Conservation (phyloP, 140 eudicot genomes). For the Cichorium intybus region DNA sequence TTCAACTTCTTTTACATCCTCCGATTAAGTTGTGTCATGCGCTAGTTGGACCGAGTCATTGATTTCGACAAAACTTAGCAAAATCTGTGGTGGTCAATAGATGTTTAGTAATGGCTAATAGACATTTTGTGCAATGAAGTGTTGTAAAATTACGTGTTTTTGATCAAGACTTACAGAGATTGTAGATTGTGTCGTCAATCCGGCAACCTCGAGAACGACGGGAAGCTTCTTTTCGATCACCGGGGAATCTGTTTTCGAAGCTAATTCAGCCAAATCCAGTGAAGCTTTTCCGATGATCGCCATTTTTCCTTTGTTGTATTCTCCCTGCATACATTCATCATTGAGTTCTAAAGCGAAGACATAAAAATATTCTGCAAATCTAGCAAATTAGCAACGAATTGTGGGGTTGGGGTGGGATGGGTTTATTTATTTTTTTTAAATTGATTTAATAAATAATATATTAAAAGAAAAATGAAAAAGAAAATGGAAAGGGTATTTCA, state of each 20-base stretch:
- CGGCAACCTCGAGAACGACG: constrained; percentile 38
- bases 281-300: constrained; percentile 46
- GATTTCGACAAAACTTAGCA: constrained; percentile 41
- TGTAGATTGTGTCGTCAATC: constrained; percentile 43
- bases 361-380: not conserved
- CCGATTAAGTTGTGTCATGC: constrained; percentile 10
- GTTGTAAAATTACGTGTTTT: not conserved
- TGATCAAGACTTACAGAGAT: constrained; percentile 37
- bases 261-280: constrained; percentile 51
- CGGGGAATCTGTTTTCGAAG: constrained; percentile 28
- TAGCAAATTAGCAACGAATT: not conserved
- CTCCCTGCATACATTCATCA: constrained; percentile 32
- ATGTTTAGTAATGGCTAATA: not conserved
- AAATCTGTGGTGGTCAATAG: constrained; percentile 16
- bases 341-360: not conserved
- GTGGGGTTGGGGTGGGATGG: too few species aligned
- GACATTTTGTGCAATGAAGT: too few species aligned
- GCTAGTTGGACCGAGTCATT: constrained; percentile 26
- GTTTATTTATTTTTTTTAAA: too few species aligned
- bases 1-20: not conserved
- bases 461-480: too few species aligned
- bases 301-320: constrained; percentile 43
- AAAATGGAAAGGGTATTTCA: too few species aligned
- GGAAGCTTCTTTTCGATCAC: constrained; percentile 46
- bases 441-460: too few species aligned